A percentile compares a stretch with the other conserved stretches of the same genome.
Conservation (phyloP, 441 rosid genomes). For the Omphalea diandra region DNA sequence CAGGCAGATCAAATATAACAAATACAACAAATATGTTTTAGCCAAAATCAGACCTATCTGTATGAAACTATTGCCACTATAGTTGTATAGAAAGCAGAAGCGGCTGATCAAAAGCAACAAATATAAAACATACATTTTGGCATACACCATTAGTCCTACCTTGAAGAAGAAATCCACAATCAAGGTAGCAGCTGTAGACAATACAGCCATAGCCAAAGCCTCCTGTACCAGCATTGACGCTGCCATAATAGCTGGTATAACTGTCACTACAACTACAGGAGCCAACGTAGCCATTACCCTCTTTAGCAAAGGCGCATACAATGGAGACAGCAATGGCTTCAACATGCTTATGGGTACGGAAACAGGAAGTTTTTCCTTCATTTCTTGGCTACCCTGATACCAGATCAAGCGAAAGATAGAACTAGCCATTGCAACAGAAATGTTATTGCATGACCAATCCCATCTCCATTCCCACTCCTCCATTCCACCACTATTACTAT, state of each 20-base stretch:
- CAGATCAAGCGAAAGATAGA: conserved; percentile 3
- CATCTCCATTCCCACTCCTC: not conserved
- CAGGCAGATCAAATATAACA: not conserved
- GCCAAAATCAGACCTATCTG: not conserved
- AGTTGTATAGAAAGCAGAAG: not conserved
- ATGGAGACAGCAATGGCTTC: not conserved
- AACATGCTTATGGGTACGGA: not conserved
- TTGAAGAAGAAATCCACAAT: not conserved
- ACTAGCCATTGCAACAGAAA: not conserved
- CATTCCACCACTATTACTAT: not conserved
- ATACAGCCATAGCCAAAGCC: not conserved
- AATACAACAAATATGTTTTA: not conserved
- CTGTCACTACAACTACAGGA: not conserved
- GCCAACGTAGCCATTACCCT: not conserved
- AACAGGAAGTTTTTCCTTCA: not conserved
- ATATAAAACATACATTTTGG: too few relatives aligned
- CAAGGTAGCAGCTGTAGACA: not conserved
- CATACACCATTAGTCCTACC: not conserved
- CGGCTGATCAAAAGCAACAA: too few relatives aligned
- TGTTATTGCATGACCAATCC: not conserved
- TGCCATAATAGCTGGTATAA: too few relatives aligned
- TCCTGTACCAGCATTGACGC: not conserved
- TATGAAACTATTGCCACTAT: not conserved
- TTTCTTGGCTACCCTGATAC: not conserved
- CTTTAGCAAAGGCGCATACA: not conserved